Percentiles rank a stretch among this genome's conserved stretches.
These are phyloP conservation scores for Boeremia exigua DNA, from an alignment of 2,329 filamentous ascomycete species.

Conservation along the genomic window DNA sequence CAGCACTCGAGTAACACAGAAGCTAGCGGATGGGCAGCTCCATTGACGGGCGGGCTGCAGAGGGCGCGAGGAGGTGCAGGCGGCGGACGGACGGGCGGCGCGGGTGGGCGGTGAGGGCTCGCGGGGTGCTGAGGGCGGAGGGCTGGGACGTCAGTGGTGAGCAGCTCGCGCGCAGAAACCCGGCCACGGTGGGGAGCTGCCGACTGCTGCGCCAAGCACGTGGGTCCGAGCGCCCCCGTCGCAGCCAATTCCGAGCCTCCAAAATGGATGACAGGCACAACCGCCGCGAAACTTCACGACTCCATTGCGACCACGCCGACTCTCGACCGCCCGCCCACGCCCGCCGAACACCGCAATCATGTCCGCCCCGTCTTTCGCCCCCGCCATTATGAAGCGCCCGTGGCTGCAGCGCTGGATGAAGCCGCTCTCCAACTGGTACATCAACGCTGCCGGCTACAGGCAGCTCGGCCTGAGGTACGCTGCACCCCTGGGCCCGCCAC, in stretches of 20 bases:
- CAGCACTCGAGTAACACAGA: constrained; percentile 51
- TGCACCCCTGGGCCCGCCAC: not conserved
- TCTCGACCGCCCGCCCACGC: constrained; percentile 26
- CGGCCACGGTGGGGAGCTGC: constrained; percentile 5
- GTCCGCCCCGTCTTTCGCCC: constrained; percentile 75
- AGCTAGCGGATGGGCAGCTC: constrained; percentile 50
- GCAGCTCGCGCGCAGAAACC: constrained; percentile 6
- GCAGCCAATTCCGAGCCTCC: constrained; percentile 11
- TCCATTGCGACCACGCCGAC: constrained; percentile 36
- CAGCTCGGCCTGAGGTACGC: constrained; percentile 86
- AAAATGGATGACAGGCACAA: constrained; percentile 5
- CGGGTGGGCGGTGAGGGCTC: constrained; percentile 5
- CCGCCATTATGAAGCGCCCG: constrained; percentile 80
- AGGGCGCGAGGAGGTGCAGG: constrained; percentile 1
- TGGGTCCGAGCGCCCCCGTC: not conserved
- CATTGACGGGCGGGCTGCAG: constrained; percentile 44
- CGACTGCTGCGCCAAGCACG: constrained; percentile 8
- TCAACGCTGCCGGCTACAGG: constrained; percentile 87
- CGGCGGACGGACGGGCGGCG: not conserved
- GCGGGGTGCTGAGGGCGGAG: constrained; percentile 2
- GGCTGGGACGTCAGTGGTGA: constrained; percentile 16
- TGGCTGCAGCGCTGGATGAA: constrained; percentile 81
- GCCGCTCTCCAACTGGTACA: constrained; percentile 88
- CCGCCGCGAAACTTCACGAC: not conserved
- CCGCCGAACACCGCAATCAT: constrained; percentile 55